phyloP scores from a whole-genome alignment of 495 filamentous ascomycete genomes.

The Geopyxis carbonaria region DNA sequence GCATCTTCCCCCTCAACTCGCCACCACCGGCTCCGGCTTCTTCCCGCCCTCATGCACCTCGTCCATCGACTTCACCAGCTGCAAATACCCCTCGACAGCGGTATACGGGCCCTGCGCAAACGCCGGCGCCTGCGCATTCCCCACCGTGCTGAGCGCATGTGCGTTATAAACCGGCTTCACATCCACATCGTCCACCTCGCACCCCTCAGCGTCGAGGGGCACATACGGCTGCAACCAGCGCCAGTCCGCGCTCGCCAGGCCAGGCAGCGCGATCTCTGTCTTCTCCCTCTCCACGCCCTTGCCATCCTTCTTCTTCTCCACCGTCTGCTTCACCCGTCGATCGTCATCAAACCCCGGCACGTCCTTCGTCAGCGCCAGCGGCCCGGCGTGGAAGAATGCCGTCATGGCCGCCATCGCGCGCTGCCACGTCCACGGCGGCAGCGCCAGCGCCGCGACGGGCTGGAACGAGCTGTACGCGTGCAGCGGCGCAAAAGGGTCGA shows the following conservation, averaged over 20 bases:
- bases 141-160: too few species aligned
- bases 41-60: too few species aligned
- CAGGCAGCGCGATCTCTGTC: slow-evolving; percentile 16
- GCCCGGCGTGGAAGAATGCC: slow-evolving; percentile 33
- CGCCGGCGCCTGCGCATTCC: too few species aligned
- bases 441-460: slow-evolving; percentile 24
- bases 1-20: too few species aligned
- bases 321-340: too few species aligned
- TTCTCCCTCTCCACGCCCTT: background rate
- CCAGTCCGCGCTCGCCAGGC: slow-evolving; percentile 26
- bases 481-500: slow-evolving; percentile 33
- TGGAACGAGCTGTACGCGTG: slow-evolving; percentile 29
- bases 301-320: too few species aligned
- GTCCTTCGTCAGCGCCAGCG: slow-evolving; percentile 26
- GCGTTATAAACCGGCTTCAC: too few species aligned
- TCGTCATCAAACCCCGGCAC: slow-evolving; percentile 16
- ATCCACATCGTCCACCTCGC: background rate
- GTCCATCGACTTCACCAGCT: too few species aligned
- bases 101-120: too few species aligned
- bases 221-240: slow-evolving; percentile 33
- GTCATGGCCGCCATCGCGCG: slow-evolving; percentile 30
- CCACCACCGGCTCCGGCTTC: too few species aligned
- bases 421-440: slow-evolving; percentile 33
- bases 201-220: background rate
- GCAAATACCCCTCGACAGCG: too few species aligned